phyloP scores from a whole-genome alignment of 164 flowering plant genomes.

The Chloranthus sessilifolius region DNA sequence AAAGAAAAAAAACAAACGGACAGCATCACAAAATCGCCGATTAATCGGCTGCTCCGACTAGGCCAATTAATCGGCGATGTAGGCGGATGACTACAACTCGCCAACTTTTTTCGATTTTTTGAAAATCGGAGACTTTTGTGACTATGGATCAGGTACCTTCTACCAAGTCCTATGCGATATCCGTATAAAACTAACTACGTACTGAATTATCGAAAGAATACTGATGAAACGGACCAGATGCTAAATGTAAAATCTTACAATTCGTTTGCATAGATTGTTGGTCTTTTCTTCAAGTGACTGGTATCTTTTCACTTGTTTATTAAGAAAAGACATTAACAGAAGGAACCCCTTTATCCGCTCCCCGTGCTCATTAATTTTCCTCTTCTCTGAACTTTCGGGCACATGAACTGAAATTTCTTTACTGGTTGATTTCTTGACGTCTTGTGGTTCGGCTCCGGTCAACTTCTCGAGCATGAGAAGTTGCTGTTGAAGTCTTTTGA shows the following conservation, averaged over 20 bases:
- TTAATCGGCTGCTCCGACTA: too few relatives aligned
- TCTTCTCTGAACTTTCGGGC: constrained; percentile 33
- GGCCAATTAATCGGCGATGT: too few relatives aligned
- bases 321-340: constrained; percentile 46
- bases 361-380: constrained; percentile 21
- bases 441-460: constrained; percentile 36
- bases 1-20: too few relatives aligned
- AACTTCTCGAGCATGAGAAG: constrained; percentile 75
- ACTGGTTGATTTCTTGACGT: background rate
- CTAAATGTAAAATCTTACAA: constrained; percentile 47
- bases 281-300: constrained; percentile 74
- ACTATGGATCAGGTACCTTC: too few relatives aligned
- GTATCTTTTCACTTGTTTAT: constrained; percentile 73
- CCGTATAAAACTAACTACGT: too few relatives aligned
- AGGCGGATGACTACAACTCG: too few relatives aligned
- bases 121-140: too few relatives aligned
- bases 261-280: constrained; percentile 71
- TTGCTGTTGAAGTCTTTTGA: constrained; percentile 89
- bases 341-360: constrained; percentile 31
- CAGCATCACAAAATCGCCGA: too few relatives aligned
- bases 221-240: background rate
- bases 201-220: background rate
- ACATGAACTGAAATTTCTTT: constrained; percentile 5
- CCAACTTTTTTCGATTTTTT: too few relatives aligned
- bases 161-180: too few relatives aligned